These are phyloP conservation scores for Eleusine indica DNA, from an alignment of 176 grass and related monocot genomes.

Conservation along the genomic window DNA sequence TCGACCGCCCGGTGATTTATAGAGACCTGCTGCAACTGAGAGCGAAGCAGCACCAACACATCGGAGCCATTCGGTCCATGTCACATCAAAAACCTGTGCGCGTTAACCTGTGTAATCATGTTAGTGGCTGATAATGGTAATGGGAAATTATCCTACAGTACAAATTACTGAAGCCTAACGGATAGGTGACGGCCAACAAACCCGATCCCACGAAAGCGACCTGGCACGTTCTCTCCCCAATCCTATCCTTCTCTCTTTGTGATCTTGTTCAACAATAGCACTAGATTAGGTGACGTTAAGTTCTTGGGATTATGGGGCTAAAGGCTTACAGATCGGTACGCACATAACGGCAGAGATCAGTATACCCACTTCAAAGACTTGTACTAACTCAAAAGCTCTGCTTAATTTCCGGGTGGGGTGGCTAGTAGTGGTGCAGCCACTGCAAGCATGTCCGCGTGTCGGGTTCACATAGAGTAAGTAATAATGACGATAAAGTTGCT, in stretches of 20 bases:
- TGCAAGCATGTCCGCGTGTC: neutral
- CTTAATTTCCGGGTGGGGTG: neutral
- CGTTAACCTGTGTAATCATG: neutral
- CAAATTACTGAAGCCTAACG: neutral
- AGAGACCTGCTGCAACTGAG: neutral
- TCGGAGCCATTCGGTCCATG: neutral
- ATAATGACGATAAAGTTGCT: no score
- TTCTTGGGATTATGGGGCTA: neutral
- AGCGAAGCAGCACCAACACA: constrained; percentile 26
- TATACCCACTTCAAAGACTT: neutral
- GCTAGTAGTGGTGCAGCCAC: neutral
- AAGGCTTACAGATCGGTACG: neutral
- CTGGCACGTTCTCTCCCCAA: neutral
- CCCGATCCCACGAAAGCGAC: neutral
- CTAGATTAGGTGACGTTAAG: neutral
- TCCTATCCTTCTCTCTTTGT: neutral
- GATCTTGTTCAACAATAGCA: neutral
- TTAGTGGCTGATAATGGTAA: neutral
- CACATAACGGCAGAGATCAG: neutral
- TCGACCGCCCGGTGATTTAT: neutral
- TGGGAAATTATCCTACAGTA: neutral
- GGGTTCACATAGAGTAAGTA: neutral
- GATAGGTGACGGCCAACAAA: neutral
- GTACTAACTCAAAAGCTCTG: neutral
- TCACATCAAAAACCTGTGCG: neutral